Evolutionary conservation across 148 eudicot species (phyloP).

Genomic region (Mesembryanthemum crystallinum): DNA sequence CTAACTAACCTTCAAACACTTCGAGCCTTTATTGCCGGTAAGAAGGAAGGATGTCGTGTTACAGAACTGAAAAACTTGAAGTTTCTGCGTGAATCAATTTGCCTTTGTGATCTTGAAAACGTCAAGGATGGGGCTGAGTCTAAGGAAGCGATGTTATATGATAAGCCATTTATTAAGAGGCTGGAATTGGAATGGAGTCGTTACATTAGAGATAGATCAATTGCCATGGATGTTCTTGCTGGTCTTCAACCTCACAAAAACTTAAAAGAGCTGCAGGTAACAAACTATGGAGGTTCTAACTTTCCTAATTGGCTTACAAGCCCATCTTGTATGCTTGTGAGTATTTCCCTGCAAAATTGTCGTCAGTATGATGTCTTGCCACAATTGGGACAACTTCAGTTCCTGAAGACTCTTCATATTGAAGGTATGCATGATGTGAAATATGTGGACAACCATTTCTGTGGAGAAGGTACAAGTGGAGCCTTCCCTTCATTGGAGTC

Average conservation of each 20-base stretch:
- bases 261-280: constrained; percentile 20
- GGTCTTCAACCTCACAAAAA: constrained; percentile 25
- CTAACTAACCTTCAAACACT: constrained; percentile 17
- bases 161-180: constrained; percentile 16
- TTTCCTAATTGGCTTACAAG: constrained; percentile 26
- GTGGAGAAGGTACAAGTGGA: neutral
- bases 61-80: constrained; percentile 21
- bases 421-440: constrained; percentile 13
- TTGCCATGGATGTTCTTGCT: neutral
- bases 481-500: constrained; percentile 12
- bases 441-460: constrained; percentile 4
- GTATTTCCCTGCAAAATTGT: constrained; percentile 16
- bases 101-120: constrained; percentile 22
- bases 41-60: constrained; percentile 6
- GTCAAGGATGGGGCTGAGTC: constrained; percentile 15
- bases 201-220: neutral
- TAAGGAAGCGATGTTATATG: constrained; percentile 7
- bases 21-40: constrained; percentile 18
- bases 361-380: constrained; percentile 13
- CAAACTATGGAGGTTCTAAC: constrained; percentile 7
- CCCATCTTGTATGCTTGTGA: constrained; percentile 6
- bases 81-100: constrained; percentile 19
- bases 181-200: constrained; percentile 24
- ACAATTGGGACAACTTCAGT: constrained; percentile 15
- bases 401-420: constrained; percentile 15